These are phyloP conservation scores for Iberis amara DNA, from an alignment of 441 rosid species.

Conservation along the genomic window DNA sequence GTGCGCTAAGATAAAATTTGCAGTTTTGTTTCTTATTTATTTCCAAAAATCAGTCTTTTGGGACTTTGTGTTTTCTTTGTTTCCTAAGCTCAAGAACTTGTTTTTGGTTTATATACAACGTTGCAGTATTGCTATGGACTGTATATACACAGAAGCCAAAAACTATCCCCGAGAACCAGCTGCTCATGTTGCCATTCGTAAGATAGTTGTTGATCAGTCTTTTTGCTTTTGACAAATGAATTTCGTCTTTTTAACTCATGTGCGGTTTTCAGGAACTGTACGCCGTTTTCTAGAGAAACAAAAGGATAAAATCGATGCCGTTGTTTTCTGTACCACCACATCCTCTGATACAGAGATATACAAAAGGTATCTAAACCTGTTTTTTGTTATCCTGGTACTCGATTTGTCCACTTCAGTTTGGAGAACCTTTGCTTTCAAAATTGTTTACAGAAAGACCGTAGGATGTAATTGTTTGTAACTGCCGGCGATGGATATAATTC, in stretches of 20 bases:
- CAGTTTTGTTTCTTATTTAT: slow-evolving; percentile 8
- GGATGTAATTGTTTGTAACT: slow-evolving; percentile 5
- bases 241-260: slow-evolving; percentile 21
- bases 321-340: slow-evolving; percentile 87
- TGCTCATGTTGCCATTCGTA: slow-evolving; percentile 97
- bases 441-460: not conserved
- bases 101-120: slow-evolving; percentile 29
- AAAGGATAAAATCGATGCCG: slow-evolving; percentile 75
- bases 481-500: not conserved
- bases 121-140: slow-evolving; percentile 89
- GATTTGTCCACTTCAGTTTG: too few species aligned
- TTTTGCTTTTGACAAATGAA: slow-evolving; percentile 15
- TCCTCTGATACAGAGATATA: slow-evolving; percentile 77
- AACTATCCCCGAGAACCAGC: slow-evolving; percentile 99
- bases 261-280: slow-evolving; percentile 62
- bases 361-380: slow-evolving; percentile 50
- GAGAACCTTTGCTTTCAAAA: slow-evolving; percentile 9
- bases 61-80: too few species aligned
- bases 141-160: slow-evolving; percentile 92
- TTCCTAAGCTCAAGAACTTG: slow-evolving; percentile 30
- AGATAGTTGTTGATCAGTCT: slow-evolving; percentile 34
- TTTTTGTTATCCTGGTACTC: too few species aligned
- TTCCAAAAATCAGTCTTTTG: not conserved
- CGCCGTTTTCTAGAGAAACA: slow-evolving; percentile 95
- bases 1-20: slow-evolving; percentile 35